Conservation (phyloP, 805 yeast species). For the Candida maesae region DNA sequence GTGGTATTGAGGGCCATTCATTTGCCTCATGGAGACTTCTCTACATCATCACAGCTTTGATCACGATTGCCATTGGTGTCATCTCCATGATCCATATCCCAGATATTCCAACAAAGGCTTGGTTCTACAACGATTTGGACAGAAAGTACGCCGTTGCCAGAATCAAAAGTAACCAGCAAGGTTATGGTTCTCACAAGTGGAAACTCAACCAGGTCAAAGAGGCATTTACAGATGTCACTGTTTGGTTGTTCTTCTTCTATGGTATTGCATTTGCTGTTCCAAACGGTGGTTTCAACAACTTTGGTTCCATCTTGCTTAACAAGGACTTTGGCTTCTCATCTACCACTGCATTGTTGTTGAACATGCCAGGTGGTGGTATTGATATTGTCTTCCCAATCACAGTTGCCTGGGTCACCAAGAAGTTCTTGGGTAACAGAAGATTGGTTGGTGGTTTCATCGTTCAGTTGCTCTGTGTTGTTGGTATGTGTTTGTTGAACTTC, state of each 20-base stretch:
- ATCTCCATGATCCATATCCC: conserved; percentile 48
- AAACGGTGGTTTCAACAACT: conserved; percentile 44
- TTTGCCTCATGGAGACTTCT: conserved; percentile 57
- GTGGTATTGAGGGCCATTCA: conserved; percentile 30
- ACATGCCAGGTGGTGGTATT: conserved; percentile 31
- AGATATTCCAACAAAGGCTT: conserved; percentile 48
- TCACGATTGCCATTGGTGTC: conserved; percentile 51
- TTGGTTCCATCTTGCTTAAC: conserved; percentile 17
- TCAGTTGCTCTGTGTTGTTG: conserved; percentile 6
- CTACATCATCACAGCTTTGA: conserved; percentile 55
- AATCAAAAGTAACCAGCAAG: conserved; percentile 51
- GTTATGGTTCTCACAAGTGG: conserved; percentile 52
- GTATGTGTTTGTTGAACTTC: conserved; percentile 15
- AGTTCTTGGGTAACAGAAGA: conserved; percentile 7
- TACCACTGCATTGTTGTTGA: conserved; percentile 22
- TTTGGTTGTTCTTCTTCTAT: conserved; percentile 43
- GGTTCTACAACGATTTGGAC: conserved; percentile 44
- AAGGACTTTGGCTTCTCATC: conserved; percentile 17
- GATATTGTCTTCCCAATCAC: conserved; percentile 29
- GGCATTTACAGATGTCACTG: conserved; percentile 44
- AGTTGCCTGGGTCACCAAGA: conserved; percentile 9
- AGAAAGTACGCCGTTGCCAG: conserved; percentile 45
- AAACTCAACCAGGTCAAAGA: conserved; percentile 51
- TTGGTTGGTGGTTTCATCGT: conserved; percentile 6
- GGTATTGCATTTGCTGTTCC: conserved; percentile 42